Evolutionary conservation across 805 yeast genomes (phyloP), one percentile per base, ranked within the genome.

Genomic region (Metschnikowia cerradonensis): DNA sequence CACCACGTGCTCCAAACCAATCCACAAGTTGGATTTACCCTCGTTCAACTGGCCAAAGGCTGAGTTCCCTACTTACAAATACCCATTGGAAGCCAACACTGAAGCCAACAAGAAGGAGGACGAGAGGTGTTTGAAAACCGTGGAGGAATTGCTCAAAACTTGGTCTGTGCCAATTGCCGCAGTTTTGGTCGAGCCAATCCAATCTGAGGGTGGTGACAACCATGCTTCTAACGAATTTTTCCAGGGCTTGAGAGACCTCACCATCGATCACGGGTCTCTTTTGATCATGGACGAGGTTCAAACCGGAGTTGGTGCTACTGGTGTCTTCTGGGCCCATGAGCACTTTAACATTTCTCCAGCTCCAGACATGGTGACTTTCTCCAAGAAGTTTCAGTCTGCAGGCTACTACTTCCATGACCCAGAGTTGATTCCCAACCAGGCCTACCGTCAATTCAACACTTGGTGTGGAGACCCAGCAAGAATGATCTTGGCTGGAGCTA

Each of bases 41-140:
- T 83, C 96, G 6, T 91, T 91, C 76, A 82, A 88, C 65, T 91
- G 97, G 97, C 98, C 98, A 65, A 90, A 88, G 68, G 97, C 97
- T 50, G 90, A 89, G 56, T 91, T 84, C 76, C 98, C 98, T 57
- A 61, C 79, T 47, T 84, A 89, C 71, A 75, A 84, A 69, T 91
- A 90, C 70, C 98, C 98, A 52, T 78, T 90, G 63, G 91, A 82
- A 50, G 77, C 80, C 47, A 65, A 82, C 66, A 81, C 65, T 39
- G 82, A 75, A 44, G 82, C 72, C 58, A 91, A 91, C 79, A 72
- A 75, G 45, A 68, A 75, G 46, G 97, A 90, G 73, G 98, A 91
- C 71, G 82, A 77, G 54, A 79, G 94, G 64, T 88, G 96, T 68
- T 78, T 91, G 57, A 79, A 73, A 44, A 82, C 81, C 58, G 90